These are phyloP conservation scores for Phytophthora capsici DNA, from an alignment of 352 stramenopile species.

Conservation along the genomic window DNA sequence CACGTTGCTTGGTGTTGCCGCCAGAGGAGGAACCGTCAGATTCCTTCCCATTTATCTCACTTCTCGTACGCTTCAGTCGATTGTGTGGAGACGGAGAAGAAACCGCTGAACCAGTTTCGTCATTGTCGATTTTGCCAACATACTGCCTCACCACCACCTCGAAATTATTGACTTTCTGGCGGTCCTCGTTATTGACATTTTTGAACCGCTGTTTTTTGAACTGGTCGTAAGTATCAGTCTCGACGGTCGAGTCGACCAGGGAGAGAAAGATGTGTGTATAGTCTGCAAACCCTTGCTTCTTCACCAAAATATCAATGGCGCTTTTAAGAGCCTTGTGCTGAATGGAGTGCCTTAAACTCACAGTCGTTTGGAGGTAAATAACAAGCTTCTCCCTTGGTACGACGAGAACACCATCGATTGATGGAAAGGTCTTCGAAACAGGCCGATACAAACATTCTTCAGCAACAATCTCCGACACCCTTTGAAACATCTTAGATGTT, in stretches of 20 bases:
- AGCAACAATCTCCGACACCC: slow-evolving; percentile 31
- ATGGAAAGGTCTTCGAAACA: slow-evolving; percentile 40
- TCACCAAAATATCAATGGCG: slow-evolving; percentile 15
- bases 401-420: slow-evolving; percentile 40
- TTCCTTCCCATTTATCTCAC: no score
- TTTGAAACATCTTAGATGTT: slow-evolving; percentile 27
- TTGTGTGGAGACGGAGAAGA: no score
- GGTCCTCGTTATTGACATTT: slow-evolving; percentile 8
- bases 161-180: neutral
- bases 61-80: no score
- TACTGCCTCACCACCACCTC: slow-evolving; percentile 18
- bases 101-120: no score
- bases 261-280: slow-evolving; percentile 43
- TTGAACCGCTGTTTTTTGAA: slow-evolving; percentile 30
- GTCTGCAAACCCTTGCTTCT: slow-evolving; percentile 14
- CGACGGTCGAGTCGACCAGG: no score
- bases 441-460: slow-evolving; percentile 23
- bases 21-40: no score
- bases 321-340: slow-evolving; percentile 33
- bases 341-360: slow-evolving; percentile 29
- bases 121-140: slow-evolving; percentile 12
- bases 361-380: slow-evolving; percentile 35
- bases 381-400: slow-evolving; percentile 11
- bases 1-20: no score
- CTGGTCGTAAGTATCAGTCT: slow-evolving; percentile 31